Conservation (phyloP, 2,329 filamentous ascomycete genomes). For the Didymella segeticola region DNA sequence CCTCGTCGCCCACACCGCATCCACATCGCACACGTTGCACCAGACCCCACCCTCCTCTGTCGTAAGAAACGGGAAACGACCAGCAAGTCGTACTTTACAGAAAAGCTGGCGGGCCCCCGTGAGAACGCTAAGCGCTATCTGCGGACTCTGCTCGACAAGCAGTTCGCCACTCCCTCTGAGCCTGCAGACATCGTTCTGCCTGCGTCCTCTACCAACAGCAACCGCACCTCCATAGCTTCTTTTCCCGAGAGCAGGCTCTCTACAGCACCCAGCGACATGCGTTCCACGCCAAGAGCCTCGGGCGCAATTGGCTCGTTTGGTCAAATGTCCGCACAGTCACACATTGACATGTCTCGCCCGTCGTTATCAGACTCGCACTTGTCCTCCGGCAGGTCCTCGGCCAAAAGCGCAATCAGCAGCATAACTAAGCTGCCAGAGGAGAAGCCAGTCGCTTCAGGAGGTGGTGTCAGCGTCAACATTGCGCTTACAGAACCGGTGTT, state of each 20-base stretch:
- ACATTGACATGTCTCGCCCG: slow-evolving; percentile 50
- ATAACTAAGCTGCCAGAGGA: slow-evolving; percentile 52
- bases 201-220: slow-evolving; percentile 41
- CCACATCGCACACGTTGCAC: slow-evolving; percentile 60
- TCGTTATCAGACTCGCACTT: slow-evolving; percentile 50
- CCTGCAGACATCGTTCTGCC: slow-evolving; percentile 30
- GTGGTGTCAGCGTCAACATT: slow-evolving; percentile 76
- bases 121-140: slow-evolving; percentile 59
- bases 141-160: slow-evolving; percentile 53
- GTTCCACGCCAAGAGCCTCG: slow-evolving; percentile 49
- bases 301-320: slow-evolving; percentile 23
- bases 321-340: slow-evolving; percentile 34
- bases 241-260: slow-evolving; percentile 38
- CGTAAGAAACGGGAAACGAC: slow-evolving; percentile 39
- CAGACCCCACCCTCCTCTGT: slow-evolving; percentile 45
- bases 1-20: slow-evolving; percentile 63
- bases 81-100: slow-evolving; percentile 46
- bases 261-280: slow-evolving; percentile 45
- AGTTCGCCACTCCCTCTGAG: slow-evolving; percentile 33
- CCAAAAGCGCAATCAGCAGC: slow-evolving; percentile 45
- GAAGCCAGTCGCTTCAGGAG: slow-evolving; percentile 80
- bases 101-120: slow-evolving; percentile 59
- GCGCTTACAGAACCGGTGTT: slow-evolving; percentile 80
- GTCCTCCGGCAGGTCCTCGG: slow-evolving; percentile 44
- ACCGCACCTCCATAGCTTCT: slow-evolving; percentile 34